Evolutionary conservation across 1,284 basidiomycete species (phyloP), one percentile per base, ranked within the genome.

Genomic region (Meira nashicola): DNA sequence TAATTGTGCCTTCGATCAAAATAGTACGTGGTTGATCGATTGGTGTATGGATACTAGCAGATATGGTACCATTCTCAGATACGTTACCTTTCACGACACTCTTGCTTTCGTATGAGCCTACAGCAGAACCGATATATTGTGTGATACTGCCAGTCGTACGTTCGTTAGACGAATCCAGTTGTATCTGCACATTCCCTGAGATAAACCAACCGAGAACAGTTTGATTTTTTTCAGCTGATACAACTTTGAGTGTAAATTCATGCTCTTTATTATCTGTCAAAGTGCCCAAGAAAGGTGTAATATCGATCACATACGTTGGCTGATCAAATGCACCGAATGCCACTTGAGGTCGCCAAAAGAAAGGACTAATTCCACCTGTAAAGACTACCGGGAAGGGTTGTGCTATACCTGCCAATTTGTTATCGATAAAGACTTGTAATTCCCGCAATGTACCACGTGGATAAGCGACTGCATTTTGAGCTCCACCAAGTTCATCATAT

Each of bases 341-440:
- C 2, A 86, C 84, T 70, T 89, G 87, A 0, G 89, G 89, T 60
- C 88, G 83, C 89, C 89, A 90, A 44, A 86, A 82, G 1, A 84
- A 81, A 0, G 88, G 88, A 15, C 85, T 82, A 63, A 89, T 85
- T 0, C 87, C 88, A n/a, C 89, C 89, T 0, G 88, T 90, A 69
- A 89, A 90, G 41, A 90, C 85, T 37, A 87, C 85, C 2, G 87
- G 84, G 66, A 87, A 90, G 9, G 89, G 89, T 76, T 88, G 86
- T 2, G 83, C 87, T 17, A 85, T 83, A 1, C 89, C 89, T 8
- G 88, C 88, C 9, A 91, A 80, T 66, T 80, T 79, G 0, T 85
- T 86, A 64, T 91, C 89, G 7, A 90, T 83, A n/a, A 87, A 80
- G 51, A 91, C 76, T 53, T 88, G 84, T 15, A 90, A 85, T 77